Base-by-base conservation (phyloP, 306 rosid genomes). In the Prosopis cineraria region DNA sequence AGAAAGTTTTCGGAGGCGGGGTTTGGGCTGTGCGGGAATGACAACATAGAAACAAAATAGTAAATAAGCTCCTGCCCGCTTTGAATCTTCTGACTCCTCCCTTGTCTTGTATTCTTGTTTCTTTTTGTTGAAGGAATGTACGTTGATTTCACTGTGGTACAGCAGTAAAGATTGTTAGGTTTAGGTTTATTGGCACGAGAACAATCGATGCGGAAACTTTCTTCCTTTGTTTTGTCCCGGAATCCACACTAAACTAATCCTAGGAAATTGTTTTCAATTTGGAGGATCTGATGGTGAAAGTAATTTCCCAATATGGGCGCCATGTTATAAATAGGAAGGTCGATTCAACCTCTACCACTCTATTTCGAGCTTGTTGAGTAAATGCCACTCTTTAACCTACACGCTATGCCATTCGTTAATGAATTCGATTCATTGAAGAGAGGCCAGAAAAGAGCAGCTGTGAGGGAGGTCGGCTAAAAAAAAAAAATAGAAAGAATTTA, bases 21-120 rank as follows among this genome's bases (percentile, higher is more conserved):
- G 64, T 62, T 25, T 68, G 81, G 80, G 79, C 67, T 65, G 80
- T 52, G 70, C 66, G 66, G 74, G 71, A 77, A 64, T 67, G 58
- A 45, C 64, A 34, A 43, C 39, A 75, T 68, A 40, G 16, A 31
- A 68, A 50, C 60, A 79, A 74, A 41, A 60, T 55, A 68, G 81
- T 69, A 78, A 79, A 80, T 70, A 55, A 73, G 72, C 48, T 70
- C 70, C 1, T 55, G 62, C 63, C 40, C 36, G 68, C 73, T 8
- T 80, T 73, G 43, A 70, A 78, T 83, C 72, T 74, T 84, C 83
- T 81, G 88, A 85, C 87, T 65, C 45, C 77, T 90, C 2, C 6
- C 77, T 92, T 88, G 96, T 89, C 90, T 75, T 83, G 78, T 86
- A 52, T 72, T 75, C 75, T 90, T 92, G 93, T 87, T 84, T 88